Percentiles rank a stretch among this genome's conserved stretches.
Conservation (phyloP, 768 basidiomycete species). For the Tricholoma bakamatsutake region DNA sequence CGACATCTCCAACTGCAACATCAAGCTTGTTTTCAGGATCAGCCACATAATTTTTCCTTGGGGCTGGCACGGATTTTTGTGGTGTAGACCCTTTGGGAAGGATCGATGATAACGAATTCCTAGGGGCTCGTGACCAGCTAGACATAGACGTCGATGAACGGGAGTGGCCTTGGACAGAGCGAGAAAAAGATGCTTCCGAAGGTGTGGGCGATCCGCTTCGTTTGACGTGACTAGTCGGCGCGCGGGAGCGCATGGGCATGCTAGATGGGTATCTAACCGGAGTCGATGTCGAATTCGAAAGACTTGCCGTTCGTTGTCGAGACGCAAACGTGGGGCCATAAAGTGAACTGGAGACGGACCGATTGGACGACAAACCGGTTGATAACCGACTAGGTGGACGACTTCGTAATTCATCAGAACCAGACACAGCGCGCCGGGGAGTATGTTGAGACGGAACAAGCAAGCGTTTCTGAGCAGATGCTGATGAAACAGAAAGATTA, state of each 20-base stretch:
- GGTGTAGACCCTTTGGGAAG: conserved; percentile 42
- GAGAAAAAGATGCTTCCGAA: conserved; percentile 49
- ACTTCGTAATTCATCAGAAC: conserved; percentile 34
- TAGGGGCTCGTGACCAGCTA: conserved; percentile 65
- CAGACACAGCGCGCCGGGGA: conserved; percentile 46
- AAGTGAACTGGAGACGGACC: conserved; percentile 67
- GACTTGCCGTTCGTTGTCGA: conserved; percentile 74
- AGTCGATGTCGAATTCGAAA: conserved; percentile 35
- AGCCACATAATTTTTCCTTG: conserved; percentile 71
- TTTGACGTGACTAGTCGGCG: conserved; percentile 29
- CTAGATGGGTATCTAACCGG: conserved; percentile 27
- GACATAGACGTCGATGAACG: conserved; percentile 45
- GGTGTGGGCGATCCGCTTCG: conserved; percentile 54
- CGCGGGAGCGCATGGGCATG: conserved; percentile 35
- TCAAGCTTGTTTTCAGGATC: conserved; percentile 91
- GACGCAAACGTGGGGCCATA: conserved; percentile 72
- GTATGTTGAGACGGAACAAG: conserved; percentile 40
- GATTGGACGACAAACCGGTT: conserved; percentile 37
- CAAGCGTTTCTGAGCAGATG: conserved; percentile 35
- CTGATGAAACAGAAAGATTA: conserved; percentile 34
- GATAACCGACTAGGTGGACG: conserved; percentile 60
- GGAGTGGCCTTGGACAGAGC: conserved; percentile 34
- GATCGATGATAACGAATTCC: conserved; percentile 48
- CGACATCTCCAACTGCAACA: conserved; percentile 86
- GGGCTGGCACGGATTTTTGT: conserved; percentile 30